Conservation (phyloP, 2,329 filamentous ascomycete genomes). For the Colletotrichum trifolii region DNA sequence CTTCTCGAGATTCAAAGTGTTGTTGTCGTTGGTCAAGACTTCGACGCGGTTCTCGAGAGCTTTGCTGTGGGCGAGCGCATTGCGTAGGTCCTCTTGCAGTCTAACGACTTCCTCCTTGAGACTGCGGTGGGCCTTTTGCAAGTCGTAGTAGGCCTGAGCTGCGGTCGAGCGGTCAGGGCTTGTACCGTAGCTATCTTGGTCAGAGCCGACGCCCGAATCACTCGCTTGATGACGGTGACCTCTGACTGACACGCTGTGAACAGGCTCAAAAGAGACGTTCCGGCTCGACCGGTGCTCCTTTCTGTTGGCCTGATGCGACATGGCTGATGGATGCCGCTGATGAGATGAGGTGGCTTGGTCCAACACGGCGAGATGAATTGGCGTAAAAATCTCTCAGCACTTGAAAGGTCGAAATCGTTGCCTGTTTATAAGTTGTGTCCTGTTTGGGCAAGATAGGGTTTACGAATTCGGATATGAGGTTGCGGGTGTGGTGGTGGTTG, state of each 20-base stretch:
- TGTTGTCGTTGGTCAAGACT: slow-evolving; percentile 51
- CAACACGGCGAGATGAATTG: slow-evolving; percentile 5
- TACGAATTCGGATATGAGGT: slow-evolving; percentile 22
- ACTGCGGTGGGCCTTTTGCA: slow-evolving; percentile 14
- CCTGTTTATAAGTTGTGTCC: slow-evolving; percentile 19
- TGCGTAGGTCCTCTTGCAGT: slow-evolving; percentile 40
- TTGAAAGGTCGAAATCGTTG: background rate
- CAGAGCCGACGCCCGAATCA: slow-evolving; percentile 40
- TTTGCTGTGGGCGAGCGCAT: slow-evolving; percentile 43
- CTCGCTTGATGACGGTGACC: slow-evolving; percentile 38
- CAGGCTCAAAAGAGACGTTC: slow-evolving; percentile 32
- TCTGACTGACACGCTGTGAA: slow-evolving; percentile 24
- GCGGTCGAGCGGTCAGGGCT: slow-evolving; percentile 36
- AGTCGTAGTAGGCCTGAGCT: slow-evolving; percentile 35
- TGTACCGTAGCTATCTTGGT: slow-evolving; percentile 37
- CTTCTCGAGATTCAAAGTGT: slow-evolving; percentile 39
- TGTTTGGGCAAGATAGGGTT: slow-evolving; percentile 14
- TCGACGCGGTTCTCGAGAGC: slow-evolving; percentile 31
- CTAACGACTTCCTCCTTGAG: slow-evolving; percentile 39
- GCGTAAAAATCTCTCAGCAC: too few species aligned
- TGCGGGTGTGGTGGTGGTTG: slow-evolving; percentile 27
- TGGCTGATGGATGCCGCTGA: slow-evolving; percentile 22
- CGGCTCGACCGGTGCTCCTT: slow-evolving; percentile 21
- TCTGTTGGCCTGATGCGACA: slow-evolving; percentile 32
- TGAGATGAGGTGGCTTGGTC: background rate